Evolutionary conservation across 2,329 filamentous ascomycete species (phyloP).

Genomic region (Trichoderma lentiforme): DNA sequence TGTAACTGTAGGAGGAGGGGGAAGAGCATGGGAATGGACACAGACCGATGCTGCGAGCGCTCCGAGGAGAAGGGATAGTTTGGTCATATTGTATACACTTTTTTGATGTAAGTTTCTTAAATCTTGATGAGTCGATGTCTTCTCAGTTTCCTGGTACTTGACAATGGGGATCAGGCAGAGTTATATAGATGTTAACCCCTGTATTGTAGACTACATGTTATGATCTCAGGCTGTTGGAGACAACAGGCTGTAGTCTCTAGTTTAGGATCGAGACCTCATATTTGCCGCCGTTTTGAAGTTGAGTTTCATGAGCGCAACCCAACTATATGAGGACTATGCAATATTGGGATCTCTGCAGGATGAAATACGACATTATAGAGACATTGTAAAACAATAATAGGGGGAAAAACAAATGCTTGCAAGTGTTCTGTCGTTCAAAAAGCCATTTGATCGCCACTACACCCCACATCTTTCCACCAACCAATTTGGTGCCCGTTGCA

Average conservation of each 20-base stretch:
- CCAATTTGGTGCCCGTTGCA: background rate
- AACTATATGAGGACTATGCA: background rate
- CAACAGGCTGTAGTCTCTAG: background rate
- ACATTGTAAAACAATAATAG: background rate
- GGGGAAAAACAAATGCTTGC: background rate
- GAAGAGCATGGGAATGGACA: background rate
- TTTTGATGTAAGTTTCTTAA: background rate
- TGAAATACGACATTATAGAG: background rate
- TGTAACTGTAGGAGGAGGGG: background rate
- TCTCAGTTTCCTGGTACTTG: background rate
- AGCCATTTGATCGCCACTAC: background rate
- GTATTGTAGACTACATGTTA: background rate
- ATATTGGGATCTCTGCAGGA: background rate
- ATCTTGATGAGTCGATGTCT: background rate
- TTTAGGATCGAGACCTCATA: background rate
- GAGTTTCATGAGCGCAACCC: background rate
- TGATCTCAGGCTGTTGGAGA: background rate
- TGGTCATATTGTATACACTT: background rate
- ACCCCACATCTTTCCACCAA: conserved; percentile 9
- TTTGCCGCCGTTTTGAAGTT: background rate
- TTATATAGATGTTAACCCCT: background rate
- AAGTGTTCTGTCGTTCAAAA: background rate
- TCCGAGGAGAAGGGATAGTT: background rate
- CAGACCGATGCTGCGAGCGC: background rate
- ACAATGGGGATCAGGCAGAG: background rate